These are phyloP conservation scores for Starmera stellimalicola DNA, from an alignment of 1,139 yeast species.

Conservation along the genomic window DNA sequence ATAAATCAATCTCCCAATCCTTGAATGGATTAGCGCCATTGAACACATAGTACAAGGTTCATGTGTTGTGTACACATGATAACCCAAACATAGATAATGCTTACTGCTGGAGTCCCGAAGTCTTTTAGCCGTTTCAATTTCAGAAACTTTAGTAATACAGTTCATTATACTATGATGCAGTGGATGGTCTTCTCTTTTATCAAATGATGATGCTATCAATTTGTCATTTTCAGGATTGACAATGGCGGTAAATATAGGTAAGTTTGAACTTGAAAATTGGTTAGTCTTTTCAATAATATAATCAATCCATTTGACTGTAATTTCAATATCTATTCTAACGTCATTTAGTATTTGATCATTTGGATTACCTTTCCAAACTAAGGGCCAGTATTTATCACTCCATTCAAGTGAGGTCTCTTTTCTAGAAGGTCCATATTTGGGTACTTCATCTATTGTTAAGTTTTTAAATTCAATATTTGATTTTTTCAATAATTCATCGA, in stretches of 20 bases:
- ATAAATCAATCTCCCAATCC: slow-evolving; percentile 64
- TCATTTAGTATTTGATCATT: slow-evolving; percentile 60
- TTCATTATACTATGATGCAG: slow-evolving; percentile 66
- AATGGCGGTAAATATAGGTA: slow-evolving; percentile 36
- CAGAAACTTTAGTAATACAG: slow-evolving; percentile 39
- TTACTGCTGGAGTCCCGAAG: slow-evolving; percentile 11
- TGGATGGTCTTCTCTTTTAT: slow-evolving; percentile 36
- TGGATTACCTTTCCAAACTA: slow-evolving; percentile 91
- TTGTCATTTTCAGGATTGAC: slow-evolving; percentile 36
- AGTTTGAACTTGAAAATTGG: slow-evolving; percentile 13
- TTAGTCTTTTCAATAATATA: slow-evolving; percentile 23
- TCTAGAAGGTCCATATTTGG: slow-evolving; percentile 47
- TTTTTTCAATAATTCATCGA: slow-evolving; percentile 9
- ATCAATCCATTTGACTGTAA: slow-evolving; percentile 32
- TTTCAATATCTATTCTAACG: slow-evolving; percentile 36
- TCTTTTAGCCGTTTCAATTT: slow-evolving; percentile 12
- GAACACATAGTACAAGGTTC: slow-evolving; percentile 97
- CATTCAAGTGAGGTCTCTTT: slow-evolving; percentile 55
- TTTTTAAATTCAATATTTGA: slow-evolving; percentile 16
- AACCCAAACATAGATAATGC: slow-evolving; percentile 63
- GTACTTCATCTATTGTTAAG: slow-evolving; percentile 29
- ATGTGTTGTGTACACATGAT: slow-evolving; percentile 79
- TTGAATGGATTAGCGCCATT: slow-evolving; percentile 92
- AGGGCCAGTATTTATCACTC: slow-evolving; percentile 73
- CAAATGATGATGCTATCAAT: slow-evolving; percentile 29